Evolutionary conservation across 371 early-diverging fungal genomes (phyloP).

Genomic region (Mucor mucedo): DNA sequence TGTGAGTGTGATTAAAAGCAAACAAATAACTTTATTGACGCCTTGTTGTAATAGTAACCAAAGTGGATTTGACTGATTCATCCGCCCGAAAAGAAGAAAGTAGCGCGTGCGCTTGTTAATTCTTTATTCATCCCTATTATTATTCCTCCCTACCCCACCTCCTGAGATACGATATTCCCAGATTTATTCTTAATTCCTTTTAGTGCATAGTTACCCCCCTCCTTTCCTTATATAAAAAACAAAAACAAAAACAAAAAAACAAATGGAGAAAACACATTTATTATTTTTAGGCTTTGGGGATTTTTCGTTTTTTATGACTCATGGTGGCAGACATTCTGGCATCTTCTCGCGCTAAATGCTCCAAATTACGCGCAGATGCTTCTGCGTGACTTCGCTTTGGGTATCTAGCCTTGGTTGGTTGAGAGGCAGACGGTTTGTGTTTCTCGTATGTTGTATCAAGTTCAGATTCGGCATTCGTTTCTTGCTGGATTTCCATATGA

Average conservation of each 20-base stretch:
- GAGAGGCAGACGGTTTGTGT: too few relatives aligned
- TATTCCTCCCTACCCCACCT: too few relatives aligned
- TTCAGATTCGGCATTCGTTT: too few relatives aligned
- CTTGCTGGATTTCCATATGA: too few relatives aligned
- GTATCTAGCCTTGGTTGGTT: neutral
- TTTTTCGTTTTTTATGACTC: neutral
- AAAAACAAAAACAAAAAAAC: too few relatives aligned
- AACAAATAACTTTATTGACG: neutral
- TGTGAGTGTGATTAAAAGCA: slow-evolving; percentile 27
- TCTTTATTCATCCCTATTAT: neutral
- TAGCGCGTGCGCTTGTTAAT: slow-evolving; percentile 52
- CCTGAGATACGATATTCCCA: neutral
- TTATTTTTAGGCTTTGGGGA: neutral
- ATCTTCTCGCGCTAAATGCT: neutral
- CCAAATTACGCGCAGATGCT: neutral
- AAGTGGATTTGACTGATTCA: slow-evolving; percentile 50
- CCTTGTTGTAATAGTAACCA: slow-evolving; percentile 38
- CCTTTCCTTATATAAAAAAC: neutral
- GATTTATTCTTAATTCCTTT: slow-evolving; percentile 1
- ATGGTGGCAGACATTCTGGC: neutral
- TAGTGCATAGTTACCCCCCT: neutral
- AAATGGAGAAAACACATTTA: neutral
- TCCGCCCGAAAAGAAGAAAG: slow-evolving; percentile 40
- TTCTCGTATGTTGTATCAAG: too few relatives aligned
- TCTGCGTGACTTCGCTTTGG: neutral